phyloP scores from a whole-genome alignment of 2,329 filamentous ascomycete genomes.

The Arachnopeziza araneosa region DNA sequence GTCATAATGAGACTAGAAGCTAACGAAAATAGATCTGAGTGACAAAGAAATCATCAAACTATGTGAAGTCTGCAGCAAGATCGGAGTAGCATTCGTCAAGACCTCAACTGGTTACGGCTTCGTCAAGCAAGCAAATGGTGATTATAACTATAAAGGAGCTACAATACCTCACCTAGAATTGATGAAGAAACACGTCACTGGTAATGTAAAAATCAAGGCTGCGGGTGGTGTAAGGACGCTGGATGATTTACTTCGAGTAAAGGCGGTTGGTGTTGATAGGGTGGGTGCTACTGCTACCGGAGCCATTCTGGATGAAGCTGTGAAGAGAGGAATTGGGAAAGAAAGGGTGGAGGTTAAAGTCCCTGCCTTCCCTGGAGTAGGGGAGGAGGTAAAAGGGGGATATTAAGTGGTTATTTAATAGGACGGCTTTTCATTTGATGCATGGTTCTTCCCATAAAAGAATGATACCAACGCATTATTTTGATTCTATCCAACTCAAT shows the following conservation, averaged over 20 bases:
- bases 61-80: slow-evolving; percentile 47
- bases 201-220: slow-evolving; percentile 41
- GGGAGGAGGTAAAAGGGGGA: neutral
- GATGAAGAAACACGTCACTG: slow-evolving; percentile 43
- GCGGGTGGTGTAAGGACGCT: slow-evolving; percentile 52
- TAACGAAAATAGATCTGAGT: slow-evolving; percentile 27
- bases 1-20: slow-evolving; percentile 15
- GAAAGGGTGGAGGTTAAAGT: slow-evolving; percentile 16
- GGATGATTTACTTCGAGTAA: slow-evolving; percentile 49
- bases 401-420: neutral
- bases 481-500: too few species aligned
- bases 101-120: slow-evolving; percentile 58
- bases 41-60: slow-evolving; percentile 45
- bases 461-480: too few species aligned
- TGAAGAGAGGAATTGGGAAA: slow-evolving; percentile 39
- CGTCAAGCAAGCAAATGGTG: slow-evolving; percentile 46
- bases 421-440: too few species aligned
- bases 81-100: slow-evolving; percentile 52
- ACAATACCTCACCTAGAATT: slow-evolving; percentile 46
- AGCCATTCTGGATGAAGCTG: slow-evolving; percentile 50
- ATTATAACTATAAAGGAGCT: slow-evolving; percentile 49
- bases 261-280: slow-evolving; percentile 47
- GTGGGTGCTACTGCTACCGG: slow-evolving; percentile 52
- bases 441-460: too few species aligned
- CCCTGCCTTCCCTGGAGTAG: slow-evolving; percentile 35